phyloP scores from a whole-genome alignment of 2,329 filamentous ascomycete genomes.

The Lachnellula cervina region DNA sequence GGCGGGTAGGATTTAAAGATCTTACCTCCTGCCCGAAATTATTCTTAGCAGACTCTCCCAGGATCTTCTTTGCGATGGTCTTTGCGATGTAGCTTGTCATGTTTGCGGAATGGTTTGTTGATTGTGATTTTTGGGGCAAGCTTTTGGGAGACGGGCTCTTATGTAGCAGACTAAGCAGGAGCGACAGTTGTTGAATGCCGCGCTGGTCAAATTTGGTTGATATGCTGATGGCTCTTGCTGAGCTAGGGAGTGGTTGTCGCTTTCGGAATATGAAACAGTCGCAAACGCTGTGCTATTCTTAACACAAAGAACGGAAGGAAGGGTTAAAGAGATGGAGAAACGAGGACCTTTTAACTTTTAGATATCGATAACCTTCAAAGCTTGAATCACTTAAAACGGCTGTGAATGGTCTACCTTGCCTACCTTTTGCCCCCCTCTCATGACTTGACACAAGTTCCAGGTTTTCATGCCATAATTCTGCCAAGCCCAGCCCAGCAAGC shows the following conservation, averaged over 20 bases:
- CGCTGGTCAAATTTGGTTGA: not conserved
- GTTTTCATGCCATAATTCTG: not conserved
- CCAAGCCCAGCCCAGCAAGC: too few species aligned
- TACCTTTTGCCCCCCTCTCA: not conserved
- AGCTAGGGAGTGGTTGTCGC: not conserved
- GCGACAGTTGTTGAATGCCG: not conserved
- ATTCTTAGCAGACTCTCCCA: slow-evolving; percentile 52
- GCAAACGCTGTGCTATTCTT: not conserved
- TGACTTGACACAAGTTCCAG: not conserved
- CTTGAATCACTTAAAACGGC: not conserved
- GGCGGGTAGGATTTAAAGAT: slow-evolving; percentile 10
- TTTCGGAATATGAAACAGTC: not conserved
- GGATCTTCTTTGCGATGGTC: slow-evolving; percentile 50
- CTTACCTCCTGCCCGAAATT: slow-evolving; percentile 54
- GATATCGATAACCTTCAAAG: not conserved
- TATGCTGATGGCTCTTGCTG: not conserved
- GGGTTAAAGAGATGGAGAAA: too few species aligned
- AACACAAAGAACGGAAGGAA: not conserved
- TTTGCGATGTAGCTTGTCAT: slow-evolving; percentile 54
- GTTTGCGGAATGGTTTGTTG: slow-evolving; percentile 21
- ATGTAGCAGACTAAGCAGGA: slow-evolving; percentile 5
- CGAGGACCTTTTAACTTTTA: not conserved
- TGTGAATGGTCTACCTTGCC: not conserved
- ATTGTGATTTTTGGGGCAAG: not conserved
- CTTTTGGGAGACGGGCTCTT: slow-evolving; percentile 6